Base-by-base conservation (phyloP, 306 rosid species). In the Potentilla sterilis region DNA sequence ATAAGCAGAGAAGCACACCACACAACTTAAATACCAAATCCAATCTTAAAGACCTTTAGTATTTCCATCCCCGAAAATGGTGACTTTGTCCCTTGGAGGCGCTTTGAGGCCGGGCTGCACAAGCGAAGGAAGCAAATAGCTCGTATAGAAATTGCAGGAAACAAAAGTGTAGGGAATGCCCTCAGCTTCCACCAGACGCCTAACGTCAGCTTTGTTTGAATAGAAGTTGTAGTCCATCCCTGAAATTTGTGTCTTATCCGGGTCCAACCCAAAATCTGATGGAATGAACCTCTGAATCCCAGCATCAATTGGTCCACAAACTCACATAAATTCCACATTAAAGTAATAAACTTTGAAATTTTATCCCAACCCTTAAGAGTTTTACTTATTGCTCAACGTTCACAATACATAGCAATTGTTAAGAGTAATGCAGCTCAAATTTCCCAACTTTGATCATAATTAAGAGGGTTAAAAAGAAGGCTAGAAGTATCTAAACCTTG, bases 251-350 rank as follows among this genome's bases (percentile, higher is more conserved):
- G 84, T 90, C 81, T 68, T 85, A 57, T 82, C 89, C 13, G 96
- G 90, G 75, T 93, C 98, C 51, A 83, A 67, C 67, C 98, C 98
- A 77, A 91, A 93, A 80, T 93, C 97, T 28, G 96, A 83, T 19
- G 93, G 96, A 72, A 89, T 72, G 67, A 93, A 93, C 79, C 93
- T 89, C 75, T 71, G 65, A 47, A 70, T 48, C 16, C 57, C 73
- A 69, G 22, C 58, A 24, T 62, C 57, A 48, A 67, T 40, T 9
- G 18, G 9, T 21, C 8, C 28, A 8, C 41, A 48, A 34, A 49
- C 7, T 18, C 34, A 70, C 47, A 70, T 2, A 28, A 38, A 54
- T 32, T 10, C 3, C n/a, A 21, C 44, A 4, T 42, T 10, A 35
- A 6, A 48, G 22, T 18, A 2, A 32, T 18, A 49, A 19, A 11